phyloP scores from a whole-genome alignment of 805 yeast genomes.

The Wickerhamiella shivajii region DNA sequence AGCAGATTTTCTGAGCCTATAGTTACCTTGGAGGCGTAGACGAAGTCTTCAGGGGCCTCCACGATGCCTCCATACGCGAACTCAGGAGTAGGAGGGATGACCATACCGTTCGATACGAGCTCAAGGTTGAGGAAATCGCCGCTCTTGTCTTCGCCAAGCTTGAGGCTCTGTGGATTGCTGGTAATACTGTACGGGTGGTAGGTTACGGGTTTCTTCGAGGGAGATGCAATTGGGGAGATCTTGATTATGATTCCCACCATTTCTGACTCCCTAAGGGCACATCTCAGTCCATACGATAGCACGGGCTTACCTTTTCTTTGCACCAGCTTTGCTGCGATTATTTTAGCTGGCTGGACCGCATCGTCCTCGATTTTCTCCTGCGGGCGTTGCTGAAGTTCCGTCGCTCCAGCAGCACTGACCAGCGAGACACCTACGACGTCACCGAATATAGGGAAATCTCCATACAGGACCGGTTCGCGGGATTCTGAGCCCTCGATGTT shows the following conservation, averaged over 20 bases:
- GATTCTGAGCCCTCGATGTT: constrained; percentile 7
- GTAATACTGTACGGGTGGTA: constrained; percentile 39
- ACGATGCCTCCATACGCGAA: constrained; percentile 14
- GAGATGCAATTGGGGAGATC: constrained; percentile 33
- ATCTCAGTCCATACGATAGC: constrained; percentile 38
- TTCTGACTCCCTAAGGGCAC: constrained; percentile 39
- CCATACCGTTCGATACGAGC: constrained; percentile 11
- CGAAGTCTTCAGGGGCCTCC: constrained; percentile 6
- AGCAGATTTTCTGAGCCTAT: constrained; percentile 13
- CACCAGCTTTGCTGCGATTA: constrained; percentile 38
- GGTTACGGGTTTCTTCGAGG: constrained; percentile 25
- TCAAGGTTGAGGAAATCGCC: constrained; percentile 9
- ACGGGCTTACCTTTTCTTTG: constrained; percentile 30
- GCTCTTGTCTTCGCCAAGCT: constrained; percentile 1
- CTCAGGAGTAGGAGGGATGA: constrained; percentile 12
- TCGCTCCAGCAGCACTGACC: constrained; percentile 6
- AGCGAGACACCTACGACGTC: constrained; percentile 8
- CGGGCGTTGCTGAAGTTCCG: background rate
- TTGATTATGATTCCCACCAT: constrained; percentile 40
- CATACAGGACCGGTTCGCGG: constrained; percentile 10
- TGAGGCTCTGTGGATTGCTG: constrained; percentile 6
- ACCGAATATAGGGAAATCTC: constrained; percentile 1
- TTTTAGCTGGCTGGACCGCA: constrained; percentile 21
- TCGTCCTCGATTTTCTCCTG: constrained; percentile 7
- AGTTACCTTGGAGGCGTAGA: constrained; percentile 5